Evolutionary conservation across 768 basidiomycete species (phyloP).

Genomic region (Neoboletus magnificus): DNA sequence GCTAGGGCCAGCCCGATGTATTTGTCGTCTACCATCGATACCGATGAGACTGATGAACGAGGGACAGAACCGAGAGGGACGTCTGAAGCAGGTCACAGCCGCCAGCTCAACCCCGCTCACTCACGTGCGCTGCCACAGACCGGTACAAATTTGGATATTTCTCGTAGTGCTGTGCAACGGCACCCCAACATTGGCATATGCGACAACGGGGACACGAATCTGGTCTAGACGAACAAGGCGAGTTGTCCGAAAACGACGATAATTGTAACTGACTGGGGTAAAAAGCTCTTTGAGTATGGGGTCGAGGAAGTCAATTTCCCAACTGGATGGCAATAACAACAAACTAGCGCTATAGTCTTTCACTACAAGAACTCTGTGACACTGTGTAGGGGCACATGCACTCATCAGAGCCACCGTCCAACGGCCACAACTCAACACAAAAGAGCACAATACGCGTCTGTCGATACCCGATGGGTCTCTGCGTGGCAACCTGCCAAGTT

Average conservation of each 20-base stretch:
- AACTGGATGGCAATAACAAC: no score
- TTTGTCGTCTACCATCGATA: constrained; percentile 81
- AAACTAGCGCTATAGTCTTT: no score
- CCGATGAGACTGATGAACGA: neutral
- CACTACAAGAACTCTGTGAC: no score
- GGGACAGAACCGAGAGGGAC: neutral
- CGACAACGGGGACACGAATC: no score
- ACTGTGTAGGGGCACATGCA: no score
- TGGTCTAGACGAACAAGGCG: neutral
- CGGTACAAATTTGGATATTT: constrained; percentile 14
- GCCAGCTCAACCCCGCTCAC: neutral
- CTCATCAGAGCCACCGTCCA: no score
- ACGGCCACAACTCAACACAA: no score
- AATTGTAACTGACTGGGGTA: neutral
- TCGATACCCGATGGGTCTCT: no score
- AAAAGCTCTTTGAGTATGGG: neutral
- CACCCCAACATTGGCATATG: no score
- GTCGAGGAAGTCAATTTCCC: no score
- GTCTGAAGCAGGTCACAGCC: constrained; percentile 3
- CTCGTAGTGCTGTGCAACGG: neutral
- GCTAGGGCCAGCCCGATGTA: constrained; percentile 92
- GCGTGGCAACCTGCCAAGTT: no score
- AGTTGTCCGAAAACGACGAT: neutral
- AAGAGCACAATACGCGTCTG: no score
- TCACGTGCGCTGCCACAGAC: constrained; percentile 24